A percentile compares a stretch with the other conserved stretches of the same genome.
phyloP scores from a whole-genome alignment of 202 grass and related monocot species.

The Dendrocalamus latiflorus region DNA sequence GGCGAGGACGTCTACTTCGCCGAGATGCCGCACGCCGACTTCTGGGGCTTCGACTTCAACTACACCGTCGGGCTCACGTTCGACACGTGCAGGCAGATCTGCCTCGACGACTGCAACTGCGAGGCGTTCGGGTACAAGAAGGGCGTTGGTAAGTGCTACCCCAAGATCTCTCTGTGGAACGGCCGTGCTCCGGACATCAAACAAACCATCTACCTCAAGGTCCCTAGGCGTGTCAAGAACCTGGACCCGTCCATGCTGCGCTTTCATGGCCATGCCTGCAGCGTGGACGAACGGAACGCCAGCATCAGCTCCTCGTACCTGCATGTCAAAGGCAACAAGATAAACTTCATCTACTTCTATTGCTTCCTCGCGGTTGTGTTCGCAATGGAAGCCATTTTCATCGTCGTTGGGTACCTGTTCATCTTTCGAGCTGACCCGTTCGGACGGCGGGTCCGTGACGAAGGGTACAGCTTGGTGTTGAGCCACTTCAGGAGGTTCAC shows the following conservation, averaged over 20 bases:
- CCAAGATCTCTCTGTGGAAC: constrained; percentile 50
- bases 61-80: constrained; percentile 26
- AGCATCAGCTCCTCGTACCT: constrained; percentile 13
- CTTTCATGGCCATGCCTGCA: constrained; percentile 22
- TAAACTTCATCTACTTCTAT: constrained; percentile 48
- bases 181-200: neutral
- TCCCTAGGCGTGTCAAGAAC: constrained; percentile 5
- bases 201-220: constrained; percentile 50
- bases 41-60: constrained; percentile 57
- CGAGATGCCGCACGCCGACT: constrained; percentile 24
- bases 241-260: neutral
- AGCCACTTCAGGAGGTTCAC: constrained; percentile 59
- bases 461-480: constrained; percentile 42
- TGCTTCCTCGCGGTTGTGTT: constrained; percentile 35
- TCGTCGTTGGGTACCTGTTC: constrained; percentile 33
- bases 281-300: neutral
- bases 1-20: constrained; percentile 34
- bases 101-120: constrained; percentile 53
- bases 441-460: neutral
- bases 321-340: neutral
- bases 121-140: constrained; percentile 52
- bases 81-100: constrained; percentile 34
- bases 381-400: constrained; percentile 47
- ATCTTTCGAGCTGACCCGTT: constrained; percentile 31
- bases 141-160: constrained; percentile 44